Evolutionary conservation across 306 rosid species (phyloP).

Genomic region (Acacia crassicarpa): DNA sequence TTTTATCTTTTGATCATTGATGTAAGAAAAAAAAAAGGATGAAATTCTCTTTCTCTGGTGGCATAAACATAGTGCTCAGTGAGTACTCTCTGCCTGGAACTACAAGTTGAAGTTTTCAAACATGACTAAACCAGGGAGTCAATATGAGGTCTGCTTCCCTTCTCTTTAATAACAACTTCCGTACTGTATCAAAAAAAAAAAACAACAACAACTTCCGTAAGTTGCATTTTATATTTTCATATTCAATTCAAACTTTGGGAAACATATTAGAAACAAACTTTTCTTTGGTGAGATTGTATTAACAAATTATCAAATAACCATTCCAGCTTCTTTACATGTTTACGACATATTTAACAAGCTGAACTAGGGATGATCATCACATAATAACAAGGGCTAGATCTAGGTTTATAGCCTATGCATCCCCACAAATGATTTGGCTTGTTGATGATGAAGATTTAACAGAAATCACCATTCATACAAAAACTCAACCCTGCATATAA

Average conservation of each 20-base stretch:
- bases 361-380: not conserved
- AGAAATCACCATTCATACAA: slow-evolving; percentile 44
- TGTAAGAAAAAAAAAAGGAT: not conserved
- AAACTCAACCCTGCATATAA: slow-evolving; percentile 42
- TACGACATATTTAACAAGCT: not conserved
- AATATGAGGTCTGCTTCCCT: too few relatives aligned
- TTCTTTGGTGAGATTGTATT: not conserved
- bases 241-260: too few relatives aligned
- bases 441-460: slow-evolving; percentile 30
- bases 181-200: too few relatives aligned
- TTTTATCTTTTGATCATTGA: not conserved
- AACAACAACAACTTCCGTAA: too few relatives aligned
- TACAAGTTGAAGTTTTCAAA: not conserved
- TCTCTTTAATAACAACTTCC: not conserved
- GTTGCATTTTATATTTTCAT: not conserved
- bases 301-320: not conserved
- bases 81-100: not conserved
- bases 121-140: not conserved
- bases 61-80: not conserved
- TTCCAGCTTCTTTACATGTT: not conserved
- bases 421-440: slow-evolving; percentile 14
- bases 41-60: not conserved
- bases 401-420: not conserved
- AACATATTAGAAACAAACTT: not conserved
- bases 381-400: not conserved